Evolutionary conservation across 2,329 filamentous ascomycete genomes (phyloP), one percentile per base, ranked within the genome.

Genomic region (Parascedosporium putredinis): DNA sequence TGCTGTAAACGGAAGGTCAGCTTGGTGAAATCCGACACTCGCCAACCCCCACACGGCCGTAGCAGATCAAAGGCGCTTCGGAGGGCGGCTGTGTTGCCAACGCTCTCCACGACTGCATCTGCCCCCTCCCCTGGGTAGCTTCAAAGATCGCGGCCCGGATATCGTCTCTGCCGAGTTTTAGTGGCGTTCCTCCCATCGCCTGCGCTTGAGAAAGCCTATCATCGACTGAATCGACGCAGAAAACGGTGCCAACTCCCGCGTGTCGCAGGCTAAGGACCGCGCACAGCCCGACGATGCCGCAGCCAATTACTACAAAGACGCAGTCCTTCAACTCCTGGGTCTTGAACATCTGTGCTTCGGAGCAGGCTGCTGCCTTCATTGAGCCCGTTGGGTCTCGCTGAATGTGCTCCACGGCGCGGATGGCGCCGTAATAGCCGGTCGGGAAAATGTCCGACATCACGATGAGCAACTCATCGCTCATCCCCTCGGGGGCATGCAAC

Each of bases 101-200:
- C 83, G 3, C 85, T 80, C 62, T 87, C 83, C 55, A 94, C 81
- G 3, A 89, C 80, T 1, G 84, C 79, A 65, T 95, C 88, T 6
- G 87, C 88, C 5, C 88, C 88, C 88, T 73, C 2, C 86, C 86
- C 9, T 83, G 73, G 0, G 85, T 89, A 36, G 83, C 72, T 56
- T 86, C 84, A 59, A 79, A 79, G 45, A 93, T 80, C 42, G 83
- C 75, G 57, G 75, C 71, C 46, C 80, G 67, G 58, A 91, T 70
- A 1, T 73, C 79, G 36, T 81, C 76, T 0, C 71, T 79, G 58
- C 75, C 67, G 65, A 88, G 89, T 62, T 93, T 88, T 70, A 87
- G 81, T 0, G 86, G 81, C 65, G 87, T 86, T 3, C 86, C 88
- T 4, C 87, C 87, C 1, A 93, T 68, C 1, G 68, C 72, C 61